Evolutionary conservation across 768 basidiomycete species (phyloP), one percentile per base, ranked within the genome.

Genomic region (Symmetrospora coprosmae): DNA sequence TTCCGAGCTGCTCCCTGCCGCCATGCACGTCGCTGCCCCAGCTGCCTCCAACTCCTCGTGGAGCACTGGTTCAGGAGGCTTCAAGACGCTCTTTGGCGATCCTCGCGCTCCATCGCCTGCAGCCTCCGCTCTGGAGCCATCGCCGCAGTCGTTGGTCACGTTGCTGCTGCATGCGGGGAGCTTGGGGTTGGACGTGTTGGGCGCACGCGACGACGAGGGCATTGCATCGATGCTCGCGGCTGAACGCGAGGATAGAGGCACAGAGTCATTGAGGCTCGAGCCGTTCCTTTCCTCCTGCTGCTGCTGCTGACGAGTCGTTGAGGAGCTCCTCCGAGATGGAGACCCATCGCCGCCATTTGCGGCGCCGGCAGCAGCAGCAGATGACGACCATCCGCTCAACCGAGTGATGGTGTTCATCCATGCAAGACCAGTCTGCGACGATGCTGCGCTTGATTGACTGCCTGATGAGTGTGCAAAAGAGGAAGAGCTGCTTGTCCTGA

Each of bases 341-440:
- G n/a, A n/a, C n/a, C n/a, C n/a, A n/a, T n/a, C n/a, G n/a, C n/a
- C n/a, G n/a, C n/a, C n/a, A n/a, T n/a, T n/a, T 43, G 41, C 41
- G 4, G 19, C 19, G n/a, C 14, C 28, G 43, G 11, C 6, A 6
- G 43, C 43, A 45, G 11, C 45, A 31, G 27, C 27, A 25, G 27
- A 31, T 14, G 27, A 31, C 27, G 27, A 25, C 45, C 45, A 47
- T 25, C 45, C 45, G 45, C 45, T 47, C 45, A 47, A 31, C 45
- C 27, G 45, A 28, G 45, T 31, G 21, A 47, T 47, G 45, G 45
- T 31, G 45, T 47, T 47, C 45, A 47, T 47, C 33, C 45, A 47
- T 47, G 45, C 27, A 47, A 47, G 27, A 39, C 38, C n/a, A n/a
- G n/a, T n/a, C n/a, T n/a, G n/a, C n/a, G n/a, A n/a, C n/a, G n/a